Evolutionary conservation across 345 rosid species (phyloP).

Genomic region (Pistacia integerrima): DNA sequence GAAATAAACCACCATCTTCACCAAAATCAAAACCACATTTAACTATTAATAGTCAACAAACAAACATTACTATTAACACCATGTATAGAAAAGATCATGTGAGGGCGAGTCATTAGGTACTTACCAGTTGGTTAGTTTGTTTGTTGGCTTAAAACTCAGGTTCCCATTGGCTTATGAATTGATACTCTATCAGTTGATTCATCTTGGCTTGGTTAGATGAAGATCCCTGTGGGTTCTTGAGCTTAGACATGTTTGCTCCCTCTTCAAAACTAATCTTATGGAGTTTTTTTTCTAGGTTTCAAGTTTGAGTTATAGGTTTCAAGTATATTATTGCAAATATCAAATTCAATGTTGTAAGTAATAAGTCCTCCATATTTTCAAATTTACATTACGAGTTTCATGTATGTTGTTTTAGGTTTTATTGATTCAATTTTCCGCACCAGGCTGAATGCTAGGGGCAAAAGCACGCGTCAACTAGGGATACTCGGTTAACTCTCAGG

Average conservation of each 20-base stretch:
- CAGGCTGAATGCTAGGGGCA: too few species aligned
- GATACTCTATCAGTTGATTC: conserved; percentile 42
- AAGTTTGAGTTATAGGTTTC: too few species aligned
- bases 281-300: too few species aligned
- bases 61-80: background rate
- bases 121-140: conserved; percentile 64
- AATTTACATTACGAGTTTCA: too few species aligned
- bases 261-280: background rate
- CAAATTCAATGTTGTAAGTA: too few species aligned
- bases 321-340: too few species aligned
- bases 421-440: too few species aligned
- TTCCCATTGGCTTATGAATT: conserved; percentile 57
- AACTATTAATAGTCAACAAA: background rate
- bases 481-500: too few species aligned
- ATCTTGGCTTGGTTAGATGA: background rate
- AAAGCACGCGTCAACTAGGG: too few species aligned
- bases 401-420: too few species aligned
- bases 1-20: conserved; percentile 71
- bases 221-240: background rate
- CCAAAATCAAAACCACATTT: background rate
- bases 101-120: too few species aligned
- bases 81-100: background rate
- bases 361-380: too few species aligned
- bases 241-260: conserved; percentile 26
- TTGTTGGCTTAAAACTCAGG: conserved; percentile 52